Percentiles rank a stretch among this genome's conserved stretches.
These are phyloP conservation scores for Phytophthora brassicae DNA, from an alignment of 352 stramenopile genomes.

Conservation along the genomic window DNA sequence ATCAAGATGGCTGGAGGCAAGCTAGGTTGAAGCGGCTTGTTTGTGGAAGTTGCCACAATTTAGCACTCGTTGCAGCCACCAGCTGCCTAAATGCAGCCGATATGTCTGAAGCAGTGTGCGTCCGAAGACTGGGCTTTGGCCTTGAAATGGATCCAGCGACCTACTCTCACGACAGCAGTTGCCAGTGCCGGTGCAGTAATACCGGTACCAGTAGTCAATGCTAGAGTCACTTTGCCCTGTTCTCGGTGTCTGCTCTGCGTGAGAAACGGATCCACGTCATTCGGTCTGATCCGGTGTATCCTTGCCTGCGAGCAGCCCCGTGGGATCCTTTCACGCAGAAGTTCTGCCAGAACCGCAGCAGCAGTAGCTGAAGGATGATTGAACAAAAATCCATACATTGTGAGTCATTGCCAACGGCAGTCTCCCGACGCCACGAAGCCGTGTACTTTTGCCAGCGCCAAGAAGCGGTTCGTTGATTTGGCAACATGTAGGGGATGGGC, in stretches of 20 bases:
- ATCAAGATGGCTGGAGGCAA: conserved; percentile 17
- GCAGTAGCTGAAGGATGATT: neutral
- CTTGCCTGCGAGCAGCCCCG: conserved; percentile 20
- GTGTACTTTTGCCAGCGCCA: no score
- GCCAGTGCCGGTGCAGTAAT: conserved; percentile 19
- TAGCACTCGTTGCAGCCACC: conserved; percentile 1
- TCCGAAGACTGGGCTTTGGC: conserved; percentile 6
- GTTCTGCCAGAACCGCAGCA: neutral
- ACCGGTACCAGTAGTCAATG: neutral
- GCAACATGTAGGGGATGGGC: neutral
- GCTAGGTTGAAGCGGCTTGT: conserved; percentile 10
- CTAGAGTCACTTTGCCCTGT: neutral
- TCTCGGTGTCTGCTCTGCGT: conserved; percentile 19
- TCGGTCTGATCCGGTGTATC: conserved; percentile 31
- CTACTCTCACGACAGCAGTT: conserved; percentile 26
- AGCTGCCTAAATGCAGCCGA: conserved; percentile 8
- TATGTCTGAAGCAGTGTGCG: conserved; percentile 7
- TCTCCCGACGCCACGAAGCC: no score
- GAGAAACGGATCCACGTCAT: conserved; percentile 30
- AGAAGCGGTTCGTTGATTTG: no score
- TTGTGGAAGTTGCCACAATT: conserved; percentile 17
- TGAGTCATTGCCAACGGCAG: no score
- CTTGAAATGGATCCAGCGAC: conserved; percentile 22
- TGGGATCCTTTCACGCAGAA: conserved; percentile 1
- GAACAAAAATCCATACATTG: no score